phyloP scores from a whole-genome alignment of 495 filamentous ascomycete species.

The Geopyxis carbonaria region DNA sequence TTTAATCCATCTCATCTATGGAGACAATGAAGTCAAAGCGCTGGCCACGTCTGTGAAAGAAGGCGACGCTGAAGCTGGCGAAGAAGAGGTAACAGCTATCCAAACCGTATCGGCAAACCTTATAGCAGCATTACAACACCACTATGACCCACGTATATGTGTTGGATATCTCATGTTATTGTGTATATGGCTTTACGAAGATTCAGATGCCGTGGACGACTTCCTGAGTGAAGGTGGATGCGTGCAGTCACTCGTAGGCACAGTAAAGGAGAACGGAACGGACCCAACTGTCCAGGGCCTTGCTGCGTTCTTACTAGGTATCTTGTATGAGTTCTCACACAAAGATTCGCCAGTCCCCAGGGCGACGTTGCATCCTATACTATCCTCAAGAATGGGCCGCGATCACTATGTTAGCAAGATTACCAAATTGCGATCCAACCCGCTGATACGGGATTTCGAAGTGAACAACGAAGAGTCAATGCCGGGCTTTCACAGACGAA shows the following conservation, averaged over 20 bases:
- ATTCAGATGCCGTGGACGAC: constrained; percentile 79
- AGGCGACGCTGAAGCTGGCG: constrained; percentile 74
- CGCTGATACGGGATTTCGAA: constrained; percentile 81
- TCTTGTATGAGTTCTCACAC: constrained; percentile 92
- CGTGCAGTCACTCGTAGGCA: constrained; percentile 59
- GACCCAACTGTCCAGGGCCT: constrained; percentile 61
- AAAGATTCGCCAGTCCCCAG: constrained; percentile 88
- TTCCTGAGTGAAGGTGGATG: constrained; percentile 90
- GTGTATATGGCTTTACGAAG: constrained; percentile 86
- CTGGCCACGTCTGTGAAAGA: constrained; percentile 68
- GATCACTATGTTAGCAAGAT: constrained; percentile 82
- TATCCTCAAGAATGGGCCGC: constrained; percentile 62
- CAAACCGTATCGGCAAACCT: constrained; percentile 72
- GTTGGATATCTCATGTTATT: constrained; percentile 84
- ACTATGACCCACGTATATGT: constrained; percentile 63
- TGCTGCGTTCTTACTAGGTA: constrained; percentile 65
- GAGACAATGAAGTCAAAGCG: constrained; percentile 61
- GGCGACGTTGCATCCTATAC: constrained; percentile 60
- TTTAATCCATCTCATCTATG: constrained; percentile 73
- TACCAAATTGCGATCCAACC: constrained; percentile 56
- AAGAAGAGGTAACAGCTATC: constrained; percentile 90
- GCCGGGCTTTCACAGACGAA: constrained; percentile 11
- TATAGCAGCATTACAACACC: constrained; percentile 52
- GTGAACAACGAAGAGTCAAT: constrained; percentile 34
- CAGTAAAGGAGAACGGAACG: constrained; percentile 44